These are phyloP conservation scores for Eimeria maxima DNA, from an alignment of 169 alveolate genomes.

Conservation along the genomic window DNA sequence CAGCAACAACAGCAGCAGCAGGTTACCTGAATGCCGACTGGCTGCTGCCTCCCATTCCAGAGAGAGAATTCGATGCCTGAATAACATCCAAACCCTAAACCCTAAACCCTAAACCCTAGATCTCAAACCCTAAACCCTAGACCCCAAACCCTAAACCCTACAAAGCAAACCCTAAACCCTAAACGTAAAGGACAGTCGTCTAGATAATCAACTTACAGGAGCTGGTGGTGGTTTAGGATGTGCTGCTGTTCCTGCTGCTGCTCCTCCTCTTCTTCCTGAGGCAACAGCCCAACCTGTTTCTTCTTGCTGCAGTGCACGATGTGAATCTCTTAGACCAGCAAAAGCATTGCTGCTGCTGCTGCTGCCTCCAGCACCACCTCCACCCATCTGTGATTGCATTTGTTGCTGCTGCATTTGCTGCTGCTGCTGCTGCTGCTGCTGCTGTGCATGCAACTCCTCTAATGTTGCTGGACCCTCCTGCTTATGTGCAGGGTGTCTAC, in stretches of 20 bases:
- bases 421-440: neutral
- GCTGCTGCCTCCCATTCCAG: neutral
- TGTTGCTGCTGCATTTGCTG: conserved; percentile 56
- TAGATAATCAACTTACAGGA: no score
- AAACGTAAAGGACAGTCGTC: no score
- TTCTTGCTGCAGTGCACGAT: no score
- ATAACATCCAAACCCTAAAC: neutral
- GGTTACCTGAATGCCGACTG: conserved; percentile 33
- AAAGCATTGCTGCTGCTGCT: conserved; percentile 10
- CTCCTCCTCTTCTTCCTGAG: conserved; percentile 14
- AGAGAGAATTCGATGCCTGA: neutral
- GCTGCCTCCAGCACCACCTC: neutral
- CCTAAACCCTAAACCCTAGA: conserved; percentile 27
- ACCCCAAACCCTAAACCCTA: neutral
- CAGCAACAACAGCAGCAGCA: conserved; percentile 26
- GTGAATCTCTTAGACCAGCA: no score
- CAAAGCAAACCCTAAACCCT: neutral
- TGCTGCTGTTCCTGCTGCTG: neutral
- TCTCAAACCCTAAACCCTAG: neutral
- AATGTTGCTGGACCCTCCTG: conserved; percentile 74
- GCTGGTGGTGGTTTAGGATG: conserved; percentile 4
- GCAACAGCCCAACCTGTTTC: conserved; percentile 78
- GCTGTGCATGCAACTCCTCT: neutral
- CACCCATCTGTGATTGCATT: no score
- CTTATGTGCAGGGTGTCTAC: conserved; percentile 53